These are phyloP conservation scores for Ramaria sp. DNA, from an alignment of 768 basidiomycete genomes.

Conservation along the genomic window DNA sequence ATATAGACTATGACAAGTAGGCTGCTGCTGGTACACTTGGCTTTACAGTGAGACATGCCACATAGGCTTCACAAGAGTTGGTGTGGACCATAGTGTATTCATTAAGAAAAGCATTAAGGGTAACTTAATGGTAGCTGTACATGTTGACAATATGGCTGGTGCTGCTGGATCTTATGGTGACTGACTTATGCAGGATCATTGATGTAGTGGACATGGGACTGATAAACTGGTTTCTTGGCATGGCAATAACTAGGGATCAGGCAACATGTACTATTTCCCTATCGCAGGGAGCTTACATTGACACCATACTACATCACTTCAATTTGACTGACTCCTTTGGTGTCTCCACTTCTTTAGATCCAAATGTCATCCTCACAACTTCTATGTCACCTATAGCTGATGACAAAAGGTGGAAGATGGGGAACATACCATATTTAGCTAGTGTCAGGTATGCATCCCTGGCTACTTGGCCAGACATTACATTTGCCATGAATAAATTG, in stretches of 20 bases:
- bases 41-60: background rate
- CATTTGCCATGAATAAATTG: conserved; percentile 7
- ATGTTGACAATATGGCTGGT: too few species aligned
- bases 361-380: background rate
- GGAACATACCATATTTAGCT: background rate
- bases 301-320: background rate
- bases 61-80: background rate
- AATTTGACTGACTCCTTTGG: background rate
- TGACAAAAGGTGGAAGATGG: background rate
- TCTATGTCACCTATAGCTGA: background rate
- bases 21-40: background rate
- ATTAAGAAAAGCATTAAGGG: background rate
- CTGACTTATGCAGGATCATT: background rate
- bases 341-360: background rate
- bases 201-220: background rate
- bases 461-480: conserved; percentile 7
- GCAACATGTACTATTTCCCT: background rate
- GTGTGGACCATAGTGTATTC: background rate
- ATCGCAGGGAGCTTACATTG: background rate
- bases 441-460: conserved; percentile 14
- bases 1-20: background rate
- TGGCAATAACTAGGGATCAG: background rate
- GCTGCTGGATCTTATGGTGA: background rate
- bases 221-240: background rate
- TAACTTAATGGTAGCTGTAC: background rate